phyloP scores from a whole-genome alignment of 176 grass and related monocot species.

The Phoenix roebelenii region DNA sequence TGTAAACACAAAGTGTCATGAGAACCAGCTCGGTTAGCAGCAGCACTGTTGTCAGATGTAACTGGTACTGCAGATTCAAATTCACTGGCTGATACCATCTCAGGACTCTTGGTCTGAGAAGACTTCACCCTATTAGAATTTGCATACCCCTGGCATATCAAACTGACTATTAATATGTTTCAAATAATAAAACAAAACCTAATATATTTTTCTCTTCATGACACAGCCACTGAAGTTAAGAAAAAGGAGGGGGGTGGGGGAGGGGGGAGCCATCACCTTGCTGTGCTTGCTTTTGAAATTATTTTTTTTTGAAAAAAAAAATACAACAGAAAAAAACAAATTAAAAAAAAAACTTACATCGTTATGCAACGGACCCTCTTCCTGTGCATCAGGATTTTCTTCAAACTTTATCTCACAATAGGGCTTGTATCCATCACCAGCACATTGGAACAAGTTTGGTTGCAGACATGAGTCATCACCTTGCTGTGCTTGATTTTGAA shows the following conservation, averaged over 20 bases:
- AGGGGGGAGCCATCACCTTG: constrained; percentile 5
- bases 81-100: constrained; percentile 14
- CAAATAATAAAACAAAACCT: background rate
- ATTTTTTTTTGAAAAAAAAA: no score
- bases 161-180: background rate
- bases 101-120: background rate
- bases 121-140: background rate
- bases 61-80: constrained; percentile 12
- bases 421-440: constrained; percentile 15
- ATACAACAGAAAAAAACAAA: background rate
- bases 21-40: constrained; percentile 27
- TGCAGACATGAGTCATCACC: constrained; percentile 23
- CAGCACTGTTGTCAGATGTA: constrained; percentile 13
- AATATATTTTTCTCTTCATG: no score
- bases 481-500: constrained; percentile 43
- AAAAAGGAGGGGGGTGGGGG: no score
- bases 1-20: constrained; percentile 30
- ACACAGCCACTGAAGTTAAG: no score
- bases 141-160: constrained; percentile 6
- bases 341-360: constrained; percentile 1
- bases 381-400: constrained; percentile 5
- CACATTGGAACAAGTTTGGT: constrained; percentile 1
- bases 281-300: constrained; percentile 38
- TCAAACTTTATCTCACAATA: constrained; percentile 22
- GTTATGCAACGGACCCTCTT: background rate